Base-by-base conservation (phyloP, 2,329 filamentous ascomycete genomes). In the Ophiostoma sp. region DNA sequence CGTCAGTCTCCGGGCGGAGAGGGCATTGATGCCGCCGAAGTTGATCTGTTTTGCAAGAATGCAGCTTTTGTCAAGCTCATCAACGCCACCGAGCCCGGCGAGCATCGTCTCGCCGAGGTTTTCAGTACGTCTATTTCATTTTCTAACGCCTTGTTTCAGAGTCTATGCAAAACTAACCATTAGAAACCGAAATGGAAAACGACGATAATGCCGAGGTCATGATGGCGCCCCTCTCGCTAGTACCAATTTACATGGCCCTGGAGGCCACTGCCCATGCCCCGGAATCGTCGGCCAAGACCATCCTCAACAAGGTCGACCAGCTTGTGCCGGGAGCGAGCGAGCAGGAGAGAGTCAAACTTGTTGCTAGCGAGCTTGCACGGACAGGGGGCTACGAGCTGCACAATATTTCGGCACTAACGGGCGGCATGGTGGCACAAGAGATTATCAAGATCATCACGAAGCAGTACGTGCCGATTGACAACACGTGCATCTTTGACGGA, bases 371-470 rank as follows among this genome's bases (percentile, higher is more conserved):
- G 78, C 83, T 93, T 62, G 87, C 89, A 44, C 88, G 96, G 72
- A 91, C 92, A 48, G 89, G 87, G 67, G 92, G 92, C 36, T 91
- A 89, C 69, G 96, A 99, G 79, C 82, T 99, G 72, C 95, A 99
- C 81, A 98, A 97, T 77, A 91, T 96, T 70, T 91, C 94, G 41
- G 90, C 94, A 35, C 81, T 97, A 70, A 90, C 89, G 0, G 96
- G 95, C 39, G 96, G 95, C 3, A 90, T 99, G 82, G 90, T 96
- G 67, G 93, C 94, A n/a, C 96, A 99, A 80, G 95, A 99, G 81
- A 87, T 94, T 73, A 96, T 99, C 81, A 99, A 99, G 79, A 87
- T 94, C 71, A 86, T 91, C 75, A 91, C 89, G 15, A 88, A 87
- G 76, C 89, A 91, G 80, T 91, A 91, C 79, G 83, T 90, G 62